Evolutionary conservation across 1,139 yeast species (phyloP).

Genomic region (Pichia sp.): DNA sequence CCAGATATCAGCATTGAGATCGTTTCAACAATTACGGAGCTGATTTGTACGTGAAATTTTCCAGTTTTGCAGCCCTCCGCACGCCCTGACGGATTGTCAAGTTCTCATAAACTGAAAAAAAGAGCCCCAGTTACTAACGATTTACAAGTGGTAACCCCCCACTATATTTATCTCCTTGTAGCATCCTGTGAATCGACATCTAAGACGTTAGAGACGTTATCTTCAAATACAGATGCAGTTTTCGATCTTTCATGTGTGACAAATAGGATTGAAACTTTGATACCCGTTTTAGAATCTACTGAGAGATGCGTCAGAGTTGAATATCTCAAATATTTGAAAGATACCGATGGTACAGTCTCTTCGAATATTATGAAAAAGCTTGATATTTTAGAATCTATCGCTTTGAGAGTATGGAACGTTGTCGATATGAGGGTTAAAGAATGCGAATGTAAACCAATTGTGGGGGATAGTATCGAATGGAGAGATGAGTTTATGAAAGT

Average conservation of each 20-base stretch:
- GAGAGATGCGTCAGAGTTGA: constrained; percentile 11
- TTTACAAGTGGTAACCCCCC: no score
- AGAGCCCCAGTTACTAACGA: no score
- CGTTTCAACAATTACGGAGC: constrained; percentile 6
- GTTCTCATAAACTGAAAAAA: no score
- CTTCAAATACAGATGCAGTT: constrained; percentile 1
- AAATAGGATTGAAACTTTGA: constrained; percentile 11
- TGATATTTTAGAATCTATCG: constrained; percentile 16
- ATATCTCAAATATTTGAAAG: not conserved
- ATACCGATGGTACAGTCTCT: not conserved
- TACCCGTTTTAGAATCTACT: constrained; percentile 14
- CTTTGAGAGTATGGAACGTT: constrained; percentile 28
- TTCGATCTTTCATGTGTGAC: constrained; percentile 15
- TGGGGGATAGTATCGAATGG: constrained; percentile 1
- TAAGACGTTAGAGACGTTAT: not conserved
- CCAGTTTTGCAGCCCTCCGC: no score
- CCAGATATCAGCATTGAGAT: constrained; percentile 5
- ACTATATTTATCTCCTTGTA: no score
- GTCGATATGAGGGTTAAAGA: constrained; percentile 13
- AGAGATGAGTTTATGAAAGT: not conserved
- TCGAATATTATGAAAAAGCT: constrained; percentile 3
- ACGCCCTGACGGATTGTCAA: no score
- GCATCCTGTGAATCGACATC: constrained; percentile 13
- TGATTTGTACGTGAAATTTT: constrained; percentile 9
- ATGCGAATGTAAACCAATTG: not conserved